phyloP scores from a whole-genome alignment of 768 basidiomycete genomes.

The Kondoa subrosea region DNA sequence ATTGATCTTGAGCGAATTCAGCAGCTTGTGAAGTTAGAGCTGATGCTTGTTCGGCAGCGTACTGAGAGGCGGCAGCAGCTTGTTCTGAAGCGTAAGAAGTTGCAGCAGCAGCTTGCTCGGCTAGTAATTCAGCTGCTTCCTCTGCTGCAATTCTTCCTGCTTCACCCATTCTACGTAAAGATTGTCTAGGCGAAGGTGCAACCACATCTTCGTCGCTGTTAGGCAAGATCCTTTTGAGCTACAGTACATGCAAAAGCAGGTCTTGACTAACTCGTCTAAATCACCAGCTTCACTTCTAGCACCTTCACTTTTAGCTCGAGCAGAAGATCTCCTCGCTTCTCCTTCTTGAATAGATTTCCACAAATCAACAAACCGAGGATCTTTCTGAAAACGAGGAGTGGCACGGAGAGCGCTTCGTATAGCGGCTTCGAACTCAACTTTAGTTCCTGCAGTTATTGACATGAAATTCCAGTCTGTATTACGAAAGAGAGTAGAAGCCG shows the following conservation, averaged over 20 bases:
- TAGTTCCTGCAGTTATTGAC: neutral
- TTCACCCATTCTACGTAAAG: neutral
- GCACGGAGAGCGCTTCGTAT: neutral
- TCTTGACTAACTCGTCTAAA: neutral
- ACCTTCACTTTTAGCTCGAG: neutral
- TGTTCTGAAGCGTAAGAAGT: too few relatives aligned
- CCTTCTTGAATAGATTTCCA: conserved; percentile 3
- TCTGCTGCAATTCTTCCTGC: neutral
- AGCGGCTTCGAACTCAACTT: conserved; percentile 9
- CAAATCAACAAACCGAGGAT: neutral
- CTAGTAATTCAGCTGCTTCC: neutral
- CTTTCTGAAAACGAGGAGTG: neutral
- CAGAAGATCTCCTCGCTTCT: neutral
- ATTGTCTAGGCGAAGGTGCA: neutral
- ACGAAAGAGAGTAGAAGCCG: too few relatives aligned
- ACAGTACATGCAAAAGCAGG: neutral
- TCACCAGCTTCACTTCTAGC: neutral
- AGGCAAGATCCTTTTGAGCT: neutral
- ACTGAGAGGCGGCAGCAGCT: neutral
- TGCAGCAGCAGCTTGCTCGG: neutral
- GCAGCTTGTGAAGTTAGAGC: neutral
- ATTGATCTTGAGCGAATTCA: neutral
- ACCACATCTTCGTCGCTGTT: neutral
- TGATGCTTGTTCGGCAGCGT: neutral
- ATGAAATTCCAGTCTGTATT: neutral